Percentiles rank a stretch among this genome's conserved stretches.
phyloP scores from a whole-genome alignment of 495 filamentous ascomycete species.

The Penicillium macrosclerotiorum region DNA sequence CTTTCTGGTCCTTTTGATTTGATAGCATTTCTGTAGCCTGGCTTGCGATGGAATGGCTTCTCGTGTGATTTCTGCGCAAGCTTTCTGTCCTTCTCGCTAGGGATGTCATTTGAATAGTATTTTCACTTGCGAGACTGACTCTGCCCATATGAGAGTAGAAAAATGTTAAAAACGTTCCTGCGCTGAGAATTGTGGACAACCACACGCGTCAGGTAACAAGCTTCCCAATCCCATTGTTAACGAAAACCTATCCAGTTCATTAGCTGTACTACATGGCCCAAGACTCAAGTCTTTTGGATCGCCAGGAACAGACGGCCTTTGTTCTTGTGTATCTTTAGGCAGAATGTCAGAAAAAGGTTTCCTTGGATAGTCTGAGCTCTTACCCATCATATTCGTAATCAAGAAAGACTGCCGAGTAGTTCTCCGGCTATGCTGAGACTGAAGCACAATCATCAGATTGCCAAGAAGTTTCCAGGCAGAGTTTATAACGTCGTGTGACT shows the following conservation, averaged over 20 bases:
- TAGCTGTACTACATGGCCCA: neutral
- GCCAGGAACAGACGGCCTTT: neutral
- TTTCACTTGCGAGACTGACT: too few species aligned
- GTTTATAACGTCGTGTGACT: neutral
- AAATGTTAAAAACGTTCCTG: too few species aligned
- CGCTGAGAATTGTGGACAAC: neutral
- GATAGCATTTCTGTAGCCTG: too few species aligned
- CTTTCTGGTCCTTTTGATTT: too few species aligned
- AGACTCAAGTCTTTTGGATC: neutral
- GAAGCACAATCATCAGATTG: neutral
- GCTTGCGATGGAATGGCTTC: too few species aligned
- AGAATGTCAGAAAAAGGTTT: neutral
- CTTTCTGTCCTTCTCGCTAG: too few species aligned
- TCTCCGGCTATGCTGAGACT: too few species aligned
- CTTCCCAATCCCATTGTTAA: slow-evolving; percentile 1
- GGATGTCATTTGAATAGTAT: too few species aligned
- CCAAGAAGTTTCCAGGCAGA: neutral
- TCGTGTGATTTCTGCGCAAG: too few species aligned
- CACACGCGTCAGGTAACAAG: neutral
- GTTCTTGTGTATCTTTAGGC: neutral
- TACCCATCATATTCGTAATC: too few species aligned
- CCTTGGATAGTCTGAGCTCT: neutral
- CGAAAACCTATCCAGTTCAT: neutral
- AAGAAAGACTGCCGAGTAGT: too few species aligned
- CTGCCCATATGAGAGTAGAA: too few species aligned